A percentile compares a stretch with the other conserved stretches of the same genome.
phyloP scores from a whole-genome alignment of 306 rosid species.

The Vicia faba region DNA sequence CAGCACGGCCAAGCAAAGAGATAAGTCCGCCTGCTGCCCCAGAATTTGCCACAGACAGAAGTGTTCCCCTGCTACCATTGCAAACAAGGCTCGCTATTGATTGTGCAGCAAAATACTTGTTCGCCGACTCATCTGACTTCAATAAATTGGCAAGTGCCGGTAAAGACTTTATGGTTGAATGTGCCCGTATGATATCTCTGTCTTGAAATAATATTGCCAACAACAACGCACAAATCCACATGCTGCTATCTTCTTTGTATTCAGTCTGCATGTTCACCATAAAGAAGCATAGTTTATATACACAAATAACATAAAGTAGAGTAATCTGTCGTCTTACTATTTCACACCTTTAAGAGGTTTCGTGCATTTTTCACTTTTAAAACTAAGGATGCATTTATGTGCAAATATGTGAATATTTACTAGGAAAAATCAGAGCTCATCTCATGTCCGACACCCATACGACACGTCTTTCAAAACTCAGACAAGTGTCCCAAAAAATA shows the following conservation, averaged over 20 bases:
- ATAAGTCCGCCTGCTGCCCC: constrained; percentile 97
- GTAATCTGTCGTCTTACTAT: constrained; percentile 3
- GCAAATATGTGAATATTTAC: constrained; percentile 21
- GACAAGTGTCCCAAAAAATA: no score
- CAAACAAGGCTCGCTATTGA: constrained; percentile 90
- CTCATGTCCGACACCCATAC: no score
- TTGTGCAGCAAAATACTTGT: constrained; percentile 97
- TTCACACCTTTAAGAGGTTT: neutral
- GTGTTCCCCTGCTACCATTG: constrained; percentile 99
- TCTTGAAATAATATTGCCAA: constrained; percentile 88
- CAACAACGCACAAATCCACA: constrained; percentile 86
- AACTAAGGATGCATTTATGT: constrained; percentile 14
- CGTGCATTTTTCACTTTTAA: constrained; percentile 11
- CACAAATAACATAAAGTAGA: constrained; percentile 30
- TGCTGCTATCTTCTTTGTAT: constrained; percentile 85
- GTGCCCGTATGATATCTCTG: constrained; percentile 91
- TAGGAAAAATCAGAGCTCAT: constrained; percentile 2
- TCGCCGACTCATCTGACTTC: constrained; percentile 80
- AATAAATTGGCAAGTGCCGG: constrained; percentile 81
- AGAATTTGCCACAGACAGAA: constrained; percentile 93
- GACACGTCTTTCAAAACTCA: no score
- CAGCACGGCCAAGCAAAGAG: constrained; percentile 94
- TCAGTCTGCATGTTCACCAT: constrained; percentile 64
- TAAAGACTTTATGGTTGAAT: constrained; percentile 80
- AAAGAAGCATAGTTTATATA: constrained; percentile 30